phyloP scores from a whole-genome alignment of 106 monocot species.

The Triglochin maritima region DNA sequence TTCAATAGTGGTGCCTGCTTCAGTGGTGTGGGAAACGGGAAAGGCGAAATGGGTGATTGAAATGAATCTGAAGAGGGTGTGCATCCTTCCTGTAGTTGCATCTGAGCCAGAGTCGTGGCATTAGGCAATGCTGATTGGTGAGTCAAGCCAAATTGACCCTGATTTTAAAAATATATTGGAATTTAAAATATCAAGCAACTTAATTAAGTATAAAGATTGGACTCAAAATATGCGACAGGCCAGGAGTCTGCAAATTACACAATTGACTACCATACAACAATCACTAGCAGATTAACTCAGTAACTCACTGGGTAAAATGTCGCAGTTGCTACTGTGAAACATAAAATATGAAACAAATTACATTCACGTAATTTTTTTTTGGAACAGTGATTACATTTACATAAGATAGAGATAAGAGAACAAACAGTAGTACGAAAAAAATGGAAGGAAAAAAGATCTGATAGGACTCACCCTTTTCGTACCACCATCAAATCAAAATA shows the following conservation, averaged over 20 bases:
- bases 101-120: slow-evolving; percentile 63
- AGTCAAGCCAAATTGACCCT: slow-evolving; percentile 66
- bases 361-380: no score
- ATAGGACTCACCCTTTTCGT: no score
- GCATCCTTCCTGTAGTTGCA: slow-evolving; percentile 44
- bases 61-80: slow-evolving; percentile 19
- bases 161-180: slow-evolving; percentile 1
- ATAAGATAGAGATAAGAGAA: no score
- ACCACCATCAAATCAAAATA: no score
- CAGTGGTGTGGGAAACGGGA: slow-evolving; percentile 17
- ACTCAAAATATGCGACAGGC: no score
- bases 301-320: not conserved
- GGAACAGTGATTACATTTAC: no score
- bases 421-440: no score
- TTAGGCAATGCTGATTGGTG: slow-evolving; percentile 67
- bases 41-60: slow-evolving; percentile 10
- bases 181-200: not conserved
- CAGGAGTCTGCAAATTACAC: not conserved
- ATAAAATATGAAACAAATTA: no score
- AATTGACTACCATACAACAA: not conserved
- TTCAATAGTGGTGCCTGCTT: slow-evolving; percentile 8
- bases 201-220: not conserved
- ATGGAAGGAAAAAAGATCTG: no score
- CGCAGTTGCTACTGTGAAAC: not conserved
- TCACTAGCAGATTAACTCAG: not conserved